Base-by-base conservation (phyloP, 495 filamentous ascomycete species). In the Penicillium subrubescens region DNA sequence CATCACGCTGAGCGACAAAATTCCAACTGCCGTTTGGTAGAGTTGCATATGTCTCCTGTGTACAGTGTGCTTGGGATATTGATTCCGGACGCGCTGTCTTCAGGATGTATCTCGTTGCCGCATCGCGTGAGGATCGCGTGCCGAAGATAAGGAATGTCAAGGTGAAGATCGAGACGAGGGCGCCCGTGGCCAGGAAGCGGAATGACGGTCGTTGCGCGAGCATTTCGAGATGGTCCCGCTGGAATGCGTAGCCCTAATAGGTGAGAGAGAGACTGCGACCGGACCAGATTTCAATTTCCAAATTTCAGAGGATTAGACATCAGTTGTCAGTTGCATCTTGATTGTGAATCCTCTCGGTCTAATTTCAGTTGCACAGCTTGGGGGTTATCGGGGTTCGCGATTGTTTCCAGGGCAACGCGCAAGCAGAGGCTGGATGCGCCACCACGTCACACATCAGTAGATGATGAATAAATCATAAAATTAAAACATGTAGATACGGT, bases 181-280 rank as follows among this genome's bases (percentile, higher is more conserved):
- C 74, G 57, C 75, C 77, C 0, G 68, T 69, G 55, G 67, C 75
- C 8, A 81, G 33, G 60, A 75, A 76, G 41, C 77, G 78, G 66
- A 76, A 64, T 62, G 72, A 69, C 27, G 73, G 61, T 29, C 66
- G 66, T 59, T 71, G 75, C 8, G 67, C 63, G n/a, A 71, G 34
- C 70, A 71, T 71, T 33, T 35, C 64, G 43, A 44, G 41, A 39
- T 55, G 61, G 50, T 61, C 14, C 25, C 50, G 14, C 21, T 64
- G 55, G 34, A 31, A 43, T 41, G 46, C 2, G 21, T 35, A 14
- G 8, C n/a, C 59, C 44, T 27, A 8, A 11, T 1, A 27, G 19
- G 33, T 15, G 5, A 12, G 39, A 27, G 15, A 23, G n/a, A n/a
- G n/a, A 27, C 25, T 34, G 33, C 5, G 34, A 27, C 35, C 23